Base-by-base conservation (phyloP, 148 eudicot genomes). In the Rhododendron williamsianum region DNA sequence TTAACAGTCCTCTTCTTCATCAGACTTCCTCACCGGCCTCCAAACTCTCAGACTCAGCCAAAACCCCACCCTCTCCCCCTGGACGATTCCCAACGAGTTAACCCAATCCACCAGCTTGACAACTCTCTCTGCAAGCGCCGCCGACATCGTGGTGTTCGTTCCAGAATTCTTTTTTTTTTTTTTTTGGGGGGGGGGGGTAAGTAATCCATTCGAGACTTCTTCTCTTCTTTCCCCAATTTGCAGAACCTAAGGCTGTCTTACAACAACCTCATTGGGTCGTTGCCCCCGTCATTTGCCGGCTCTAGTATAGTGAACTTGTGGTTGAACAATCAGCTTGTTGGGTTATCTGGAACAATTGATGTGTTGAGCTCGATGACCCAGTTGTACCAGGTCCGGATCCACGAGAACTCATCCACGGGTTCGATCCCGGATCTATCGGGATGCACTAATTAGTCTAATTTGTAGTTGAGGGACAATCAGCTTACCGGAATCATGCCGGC, bases 351-450 rank as follows among this genome's bases (percentile, higher is more conserved):
- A 6, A 0, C 35, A 89, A 86, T 96, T 7, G 84, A 88, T 67
- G 92, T 93, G 80, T 84, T 96, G 13, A 83, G 88, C 3, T 4
- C 63, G 10, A 96, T 96, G 97, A 23, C 92, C 33, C 89, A 86
- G 38, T 73, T 92, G 54, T 48, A 43, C 18, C 93, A 88, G 60
- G 94, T 88, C 4, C 93, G 98, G 98, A 81, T 95, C 6, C 95
- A 92, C 51, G 81, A 25, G 3, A 92, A 95, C 48, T 15, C 58
- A n/a, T 95, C 94, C 74, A 84, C 92, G 0, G 95, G 94, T 48
- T 84, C 88, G 0, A 88, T 94, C 19, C 97, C 97, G 0, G 97
- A 94, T 54, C 90, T 93, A 6, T 92, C 92, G 0, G 35, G 38
- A 7, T 89, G 88, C 49, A 58, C 58, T 1, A 38, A 81, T 3